Base-by-base conservation (phyloP, 164 flowering plant species). In the Cinnamomum chago region DNA sequence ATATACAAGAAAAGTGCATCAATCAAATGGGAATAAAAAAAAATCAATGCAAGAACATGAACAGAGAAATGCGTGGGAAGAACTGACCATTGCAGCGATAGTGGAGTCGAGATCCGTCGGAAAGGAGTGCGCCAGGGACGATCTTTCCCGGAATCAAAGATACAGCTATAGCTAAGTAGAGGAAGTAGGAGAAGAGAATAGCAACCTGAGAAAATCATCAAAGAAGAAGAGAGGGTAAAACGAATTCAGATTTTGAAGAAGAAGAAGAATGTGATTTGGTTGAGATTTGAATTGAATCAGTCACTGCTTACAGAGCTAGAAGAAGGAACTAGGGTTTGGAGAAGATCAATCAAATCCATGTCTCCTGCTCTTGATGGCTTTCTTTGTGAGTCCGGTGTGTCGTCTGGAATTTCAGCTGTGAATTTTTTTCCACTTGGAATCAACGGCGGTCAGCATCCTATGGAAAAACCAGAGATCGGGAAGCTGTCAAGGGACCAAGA, bases 11-110 rank as follows among this genome's bases (percentile, higher is more conserved):
- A 52, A 52, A 52, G 22, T 15, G 10, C 0, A 62, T 25, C 24
- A 18, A 15, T 22, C 7, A 15, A 3, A 15, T 6, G 9, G 30
- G 35, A 30, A 28, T 28, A 30, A 30, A 30, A 15, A 50, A 25
- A 50, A 4, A 6, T 11, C n/a, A 9, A 12, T 0, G 3, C 60
- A 55, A 14, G 17, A 20, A 55, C 60, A 55, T 55, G 60, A 5
- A 55, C 17, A 35, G 24, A 64, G 23, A 51, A 62, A 66, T 15
- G 14, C 7, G 20, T 62, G 0, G 17, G 35, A 70, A 22, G 50
- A 70, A 72, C 71, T 51, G 13, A 90, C 98, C 99, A 77, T 95
- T 95, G 90, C 98, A 92, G 24, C 92, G 87, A 78, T 95, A 95
- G 66, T 83, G 78, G 58, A 92, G 89, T n/a, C 95, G 87, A 68